Percentiles rank a stretch among this genome's conserved stretches.
Evolutionary conservation across 768 basidiomycete genomes (phyloP).

Genomic region (Leucosporidium scottii): DNA sequence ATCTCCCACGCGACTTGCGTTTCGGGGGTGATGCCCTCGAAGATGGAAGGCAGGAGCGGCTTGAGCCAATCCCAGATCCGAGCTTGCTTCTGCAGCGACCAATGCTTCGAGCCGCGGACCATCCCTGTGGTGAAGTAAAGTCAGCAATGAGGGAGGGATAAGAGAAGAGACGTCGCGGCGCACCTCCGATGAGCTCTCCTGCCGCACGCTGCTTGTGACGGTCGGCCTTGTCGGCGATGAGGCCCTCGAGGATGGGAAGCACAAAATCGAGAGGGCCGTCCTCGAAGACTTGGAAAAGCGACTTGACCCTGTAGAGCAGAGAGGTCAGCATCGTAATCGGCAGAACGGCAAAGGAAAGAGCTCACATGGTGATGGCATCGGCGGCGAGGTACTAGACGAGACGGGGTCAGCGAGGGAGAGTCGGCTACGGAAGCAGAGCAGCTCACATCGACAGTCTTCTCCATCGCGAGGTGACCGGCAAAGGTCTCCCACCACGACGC

Average conservation of each 20-base stretch:
- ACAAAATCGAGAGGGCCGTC: slow-evolving; percentile 61
- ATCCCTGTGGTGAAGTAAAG: slow-evolving; percentile 26
- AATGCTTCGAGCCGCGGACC: slow-evolving; percentile 69
- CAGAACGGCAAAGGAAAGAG: too few species aligned
- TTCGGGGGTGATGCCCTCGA: slow-evolving; percentile 70
- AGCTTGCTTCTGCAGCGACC: slow-evolving; percentile 64
- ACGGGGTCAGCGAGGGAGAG: not conserved
- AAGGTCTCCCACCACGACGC: slow-evolving; percentile 33
- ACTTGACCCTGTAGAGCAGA: slow-evolving; percentile 40
- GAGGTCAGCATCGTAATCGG: not conserved
- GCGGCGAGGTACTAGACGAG: slow-evolving; percentile 22
- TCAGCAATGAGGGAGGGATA: not conserved
- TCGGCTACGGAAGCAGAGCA: not conserved
- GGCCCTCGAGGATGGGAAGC: slow-evolving; percentile 54
- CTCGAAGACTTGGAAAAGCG: slow-evolving; percentile 63
- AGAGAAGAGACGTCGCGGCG: not conserved
- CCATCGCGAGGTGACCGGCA: slow-evolving; percentile 31
- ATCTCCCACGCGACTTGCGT: slow-evolving; percentile 72
- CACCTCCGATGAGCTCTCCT: slow-evolving; percentile 64
- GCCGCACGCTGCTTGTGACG: slow-evolving; percentile 83
- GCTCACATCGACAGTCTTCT: slow-evolving; percentile 29
- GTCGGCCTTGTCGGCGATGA: slow-evolving; percentile 56
- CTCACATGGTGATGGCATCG: slow-evolving; percentile 48
- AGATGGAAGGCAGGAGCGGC: slow-evolving; percentile 59
- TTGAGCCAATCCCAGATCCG: slow-evolving; percentile 73